phyloP scores from a whole-genome alignment of 2,329 filamentous ascomycete genomes.

The Ceratocystis cubensis region DNA sequence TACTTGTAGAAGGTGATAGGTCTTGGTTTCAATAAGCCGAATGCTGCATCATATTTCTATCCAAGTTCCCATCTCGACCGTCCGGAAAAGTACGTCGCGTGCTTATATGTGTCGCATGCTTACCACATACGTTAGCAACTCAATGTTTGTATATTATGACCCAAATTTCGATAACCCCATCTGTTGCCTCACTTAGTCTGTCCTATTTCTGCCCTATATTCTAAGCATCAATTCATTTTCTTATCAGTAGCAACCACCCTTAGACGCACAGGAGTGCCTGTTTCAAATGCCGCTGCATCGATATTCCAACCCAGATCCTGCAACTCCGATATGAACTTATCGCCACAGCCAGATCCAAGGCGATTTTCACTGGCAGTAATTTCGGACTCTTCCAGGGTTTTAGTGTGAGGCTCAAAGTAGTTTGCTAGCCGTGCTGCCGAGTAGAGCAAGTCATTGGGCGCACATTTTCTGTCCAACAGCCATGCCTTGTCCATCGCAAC shows the following conservation, averaged over 20 bases:
- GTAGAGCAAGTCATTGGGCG: background rate
- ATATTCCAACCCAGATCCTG: slow-evolving; percentile 29
- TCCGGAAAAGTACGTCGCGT: background rate
- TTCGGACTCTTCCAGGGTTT: background rate
- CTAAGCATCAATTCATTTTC: slow-evolving; percentile 7
- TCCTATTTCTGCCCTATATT: background rate
- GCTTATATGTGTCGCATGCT: background rate
- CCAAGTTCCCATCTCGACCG: background rate
- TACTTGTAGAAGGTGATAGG: background rate
- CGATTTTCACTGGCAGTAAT: background rate
- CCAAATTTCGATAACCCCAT: too few relatives aligned
- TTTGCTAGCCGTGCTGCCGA: background rate
- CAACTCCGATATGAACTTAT: slow-evolving; percentile 27
- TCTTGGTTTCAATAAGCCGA: background rate
- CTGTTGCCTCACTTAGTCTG: background rate
- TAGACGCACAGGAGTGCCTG: slow-evolving; percentile 29
- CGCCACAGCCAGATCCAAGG: slow-evolving; percentile 17
- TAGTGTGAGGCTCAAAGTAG: background rate
- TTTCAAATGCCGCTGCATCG: slow-evolving; percentile 30
- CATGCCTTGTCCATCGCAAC: slow-evolving; percentile 30
- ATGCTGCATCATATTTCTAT: background rate
- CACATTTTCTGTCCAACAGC: slow-evolving; percentile 24
- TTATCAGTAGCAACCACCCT: slow-evolving; percentile 13
- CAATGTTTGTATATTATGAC: too few relatives aligned
- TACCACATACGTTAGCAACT: background rate